phyloP scores from a whole-genome alignment of 2,329 filamentous ascomycete genomes.

The Ophiostoma montium region DNA sequence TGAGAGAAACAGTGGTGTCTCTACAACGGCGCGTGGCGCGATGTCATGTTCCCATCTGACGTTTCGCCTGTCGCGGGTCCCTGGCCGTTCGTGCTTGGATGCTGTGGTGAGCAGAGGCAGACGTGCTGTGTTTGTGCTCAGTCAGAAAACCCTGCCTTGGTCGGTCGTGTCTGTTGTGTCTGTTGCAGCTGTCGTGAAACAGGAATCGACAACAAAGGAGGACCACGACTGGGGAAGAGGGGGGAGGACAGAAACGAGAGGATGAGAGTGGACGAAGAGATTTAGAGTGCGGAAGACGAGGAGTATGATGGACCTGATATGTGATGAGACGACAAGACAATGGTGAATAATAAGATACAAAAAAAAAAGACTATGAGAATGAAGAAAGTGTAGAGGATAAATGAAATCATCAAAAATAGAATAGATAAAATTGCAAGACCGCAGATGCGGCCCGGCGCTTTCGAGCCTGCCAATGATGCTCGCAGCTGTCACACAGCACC shows the following conservation, averaged over 20 bases:
- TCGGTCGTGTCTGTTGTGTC: neutral
- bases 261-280: neutral
- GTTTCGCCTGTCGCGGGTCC: constrained; percentile 1
- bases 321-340: too few species aligned
- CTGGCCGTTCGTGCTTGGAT: neutral
- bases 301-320: neutral
- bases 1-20: neutral
- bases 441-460: too few species aligned
- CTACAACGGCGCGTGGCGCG: neutral
- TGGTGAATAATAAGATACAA: too few species aligned
- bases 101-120: neutral
- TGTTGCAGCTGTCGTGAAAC: constrained; percentile 1
- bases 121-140: neutral
- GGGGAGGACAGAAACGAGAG: neutral
- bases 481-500: neutral
- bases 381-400: neutral
- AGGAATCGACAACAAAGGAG: neutral
- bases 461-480: too few species aligned
- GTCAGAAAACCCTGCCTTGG: too few species aligned
- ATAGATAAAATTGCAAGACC: neutral
- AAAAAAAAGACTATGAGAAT: too few species aligned
- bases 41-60: neutral
- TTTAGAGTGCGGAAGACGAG: neutral
- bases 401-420: neutral
- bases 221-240: neutral